A percentile compares a stretch with the other conserved stretches of the same genome.
Evolutionary conservation across 2,329 filamentous ascomycete species (phyloP).

Genomic region (Colletotrichum sidae): DNA sequence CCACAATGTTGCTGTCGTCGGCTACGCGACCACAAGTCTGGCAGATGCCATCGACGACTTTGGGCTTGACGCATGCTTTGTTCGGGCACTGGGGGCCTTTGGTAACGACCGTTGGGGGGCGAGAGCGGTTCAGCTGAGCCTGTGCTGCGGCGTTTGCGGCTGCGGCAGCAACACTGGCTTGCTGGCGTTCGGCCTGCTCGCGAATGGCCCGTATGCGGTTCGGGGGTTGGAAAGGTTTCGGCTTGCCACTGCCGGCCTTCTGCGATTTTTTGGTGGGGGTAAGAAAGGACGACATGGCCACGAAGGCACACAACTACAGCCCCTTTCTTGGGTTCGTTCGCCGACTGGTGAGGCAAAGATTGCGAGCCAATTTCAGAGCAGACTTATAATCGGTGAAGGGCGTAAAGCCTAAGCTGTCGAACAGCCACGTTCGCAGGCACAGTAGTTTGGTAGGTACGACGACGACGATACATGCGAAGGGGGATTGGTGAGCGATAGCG

Average conservation of each 20-base stretch:
- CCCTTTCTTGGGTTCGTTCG: too few relatives aligned
- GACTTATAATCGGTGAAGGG: too few relatives aligned
- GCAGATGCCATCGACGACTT: constrained; percentile 77
- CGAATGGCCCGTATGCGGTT: constrained; percentile 64
- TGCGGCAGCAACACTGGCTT: constrained; percentile 48
- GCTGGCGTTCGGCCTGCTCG: constrained; percentile 61
- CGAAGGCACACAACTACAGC: neutral
- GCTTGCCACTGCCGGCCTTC: constrained; percentile 42
- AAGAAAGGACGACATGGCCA: constrained; percentile 60
- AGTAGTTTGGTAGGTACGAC: constrained; percentile 1
- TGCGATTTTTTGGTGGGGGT: constrained; percentile 52
- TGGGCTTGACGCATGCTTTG: constrained; percentile 69
- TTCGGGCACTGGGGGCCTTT: constrained; percentile 65
- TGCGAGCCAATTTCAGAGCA: too few relatives aligned
- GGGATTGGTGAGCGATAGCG: constrained; percentile 9
- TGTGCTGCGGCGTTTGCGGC: constrained; percentile 39
- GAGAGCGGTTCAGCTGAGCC: constrained; percentile 37
- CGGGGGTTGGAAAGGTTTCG: constrained; percentile 57
- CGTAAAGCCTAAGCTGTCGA: too few relatives aligned
- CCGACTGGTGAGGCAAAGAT: too few relatives aligned
- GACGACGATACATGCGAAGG: constrained; percentile 29
- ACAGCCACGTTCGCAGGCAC: neutral
- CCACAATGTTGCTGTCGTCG: constrained; percentile 88
- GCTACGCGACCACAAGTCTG: constrained; percentile 86
- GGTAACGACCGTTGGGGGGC: constrained; percentile 47